Evolutionary conservation across 2,329 filamentous ascomycete genomes (phyloP).

Genomic region (Ophiostoma australiae): DNA sequence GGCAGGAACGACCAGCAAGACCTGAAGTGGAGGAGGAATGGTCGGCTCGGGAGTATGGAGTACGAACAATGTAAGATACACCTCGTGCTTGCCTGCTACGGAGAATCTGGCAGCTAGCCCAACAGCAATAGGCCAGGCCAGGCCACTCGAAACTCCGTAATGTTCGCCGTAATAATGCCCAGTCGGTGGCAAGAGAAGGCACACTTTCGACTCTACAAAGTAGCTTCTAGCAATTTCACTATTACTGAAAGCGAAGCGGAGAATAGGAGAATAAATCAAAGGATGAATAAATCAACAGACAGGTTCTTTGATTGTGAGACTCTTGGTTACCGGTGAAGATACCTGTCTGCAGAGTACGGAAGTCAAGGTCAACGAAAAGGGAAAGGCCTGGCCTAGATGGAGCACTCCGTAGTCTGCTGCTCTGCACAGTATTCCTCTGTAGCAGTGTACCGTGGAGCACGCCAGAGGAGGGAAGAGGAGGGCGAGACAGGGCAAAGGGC

Average conservation of each 20-base stretch:
- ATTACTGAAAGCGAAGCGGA: conserved; percentile 14
- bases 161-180: neutral
- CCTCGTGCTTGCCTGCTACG: conserved; percentile 22
- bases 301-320: neutral
- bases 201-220: neutral
- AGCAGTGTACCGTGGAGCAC: neutral
- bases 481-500: neutral
- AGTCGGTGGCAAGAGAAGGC: neutral
- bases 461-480: neutral
- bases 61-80: too few species aligned
- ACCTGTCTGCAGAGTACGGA: neutral
- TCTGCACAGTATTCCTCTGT: too few species aligned
- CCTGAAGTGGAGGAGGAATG: conserved; percentile 16
- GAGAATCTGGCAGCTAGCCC: conserved; percentile 16
- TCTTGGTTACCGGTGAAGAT: neutral
- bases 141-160: conserved; percentile 8
- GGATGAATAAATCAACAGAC: neutral
- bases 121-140: neutral
- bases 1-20: conserved; percentile 18
- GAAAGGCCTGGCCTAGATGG: neutral
- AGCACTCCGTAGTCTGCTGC: too few species aligned
- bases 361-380: neutral
- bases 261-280: conserved; percentile 16
- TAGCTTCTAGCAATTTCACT: neutral
- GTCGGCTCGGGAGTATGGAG: too few species aligned